Evolutionary conservation across 805 yeast species (phyloP), one percentile per base, ranked within the genome.

Genomic region (Naumovozyma baii): DNA sequence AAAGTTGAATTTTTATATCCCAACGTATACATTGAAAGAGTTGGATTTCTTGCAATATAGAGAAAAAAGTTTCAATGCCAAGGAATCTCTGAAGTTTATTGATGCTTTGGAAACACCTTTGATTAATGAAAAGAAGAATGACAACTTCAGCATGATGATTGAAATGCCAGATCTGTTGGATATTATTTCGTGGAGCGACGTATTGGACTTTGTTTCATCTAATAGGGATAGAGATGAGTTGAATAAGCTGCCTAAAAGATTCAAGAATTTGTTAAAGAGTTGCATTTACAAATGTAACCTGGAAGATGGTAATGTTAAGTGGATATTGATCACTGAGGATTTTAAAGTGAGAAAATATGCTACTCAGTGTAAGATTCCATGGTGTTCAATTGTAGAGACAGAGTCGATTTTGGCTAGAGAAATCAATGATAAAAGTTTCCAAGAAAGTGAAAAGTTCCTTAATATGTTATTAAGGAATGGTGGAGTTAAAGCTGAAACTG

Each of bases 281-380:
- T 75, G 80, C 49, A 60, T 78, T 26, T 74, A 71, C 44, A 78
- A 78, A 53, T 64, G 68, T 37, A 69, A 62, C 40, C 47, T 71
- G 32, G 72, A 70, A 33, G 62, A 62, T 28, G 61, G 57, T 29
- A 46, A 49, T 7, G 59, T 49, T n/a, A 58, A 66, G 28, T 81
- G 87, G 87, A 62, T 64, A 18, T 57, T 80, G 18, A 67, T 80
- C 4, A 72, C 84, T 4, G 90, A 81, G 53, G 84, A 79, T 48
- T 52, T 68, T 2, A 64, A 40, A 66, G 70, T 33, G 70, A 83
- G 85, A 63, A 73, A 36, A 57, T 61, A 44, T 62, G 82, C 55
- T 68, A 66, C 50, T 70, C 77, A n/a, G 54, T 81, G 48, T 65
- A 67, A 36, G 69, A 78, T 47, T 46, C 76, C 57, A 64, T 69